phyloP scores from a whole-genome alignment of 768 basidiomycete genomes.

The Pulveroboletus sp. region DNA sequence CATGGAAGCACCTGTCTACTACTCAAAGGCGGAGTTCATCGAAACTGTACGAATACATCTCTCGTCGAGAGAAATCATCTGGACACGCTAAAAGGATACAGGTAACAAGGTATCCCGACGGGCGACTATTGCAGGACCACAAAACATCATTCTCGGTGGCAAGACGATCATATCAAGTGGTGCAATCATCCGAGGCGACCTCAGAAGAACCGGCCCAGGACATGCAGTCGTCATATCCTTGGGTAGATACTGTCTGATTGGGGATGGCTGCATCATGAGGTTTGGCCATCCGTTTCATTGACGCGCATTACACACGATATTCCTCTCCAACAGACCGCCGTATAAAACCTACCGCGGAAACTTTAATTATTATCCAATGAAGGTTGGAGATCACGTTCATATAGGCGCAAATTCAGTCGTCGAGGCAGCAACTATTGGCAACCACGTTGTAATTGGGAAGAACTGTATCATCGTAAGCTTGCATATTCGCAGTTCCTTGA shows the following conservation, averaged over 20 bases:
- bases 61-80: neutral
- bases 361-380: conserved; percentile 98
- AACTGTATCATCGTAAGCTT: conserved; percentile 86
- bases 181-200: conserved; percentile 91
- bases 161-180: conserved; percentile 93
- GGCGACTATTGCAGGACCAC: conserved; percentile 88
- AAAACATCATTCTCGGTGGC: conserved; percentile 96
- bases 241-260: conserved; percentile 90
- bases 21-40: conserved; percentile 81
- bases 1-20: conserved; percentile 77
- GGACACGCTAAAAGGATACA: conserved; percentile 61
- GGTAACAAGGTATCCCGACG: conserved; percentile 95
- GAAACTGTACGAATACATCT: conserved; percentile 63
- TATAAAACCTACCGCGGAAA: conserved; percentile 89
- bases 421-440: conserved; percentile 94
- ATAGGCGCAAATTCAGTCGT: conserved; percentile 87
- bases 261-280: conserved; percentile 89
- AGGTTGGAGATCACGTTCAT: conserved; percentile 92
- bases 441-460: conserved; percentile 91
- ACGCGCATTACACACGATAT: neutral
- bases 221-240: conserved; percentile 93
- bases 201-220: conserved; percentile 84
- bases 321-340: conserved; percentile 53
- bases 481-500: neutral
- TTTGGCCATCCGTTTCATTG: conserved; percentile 25